These are phyloP conservation scores for Drosera capensis DNA, from an alignment of 148 eudicot genomes.

Conservation along the genomic window DNA sequence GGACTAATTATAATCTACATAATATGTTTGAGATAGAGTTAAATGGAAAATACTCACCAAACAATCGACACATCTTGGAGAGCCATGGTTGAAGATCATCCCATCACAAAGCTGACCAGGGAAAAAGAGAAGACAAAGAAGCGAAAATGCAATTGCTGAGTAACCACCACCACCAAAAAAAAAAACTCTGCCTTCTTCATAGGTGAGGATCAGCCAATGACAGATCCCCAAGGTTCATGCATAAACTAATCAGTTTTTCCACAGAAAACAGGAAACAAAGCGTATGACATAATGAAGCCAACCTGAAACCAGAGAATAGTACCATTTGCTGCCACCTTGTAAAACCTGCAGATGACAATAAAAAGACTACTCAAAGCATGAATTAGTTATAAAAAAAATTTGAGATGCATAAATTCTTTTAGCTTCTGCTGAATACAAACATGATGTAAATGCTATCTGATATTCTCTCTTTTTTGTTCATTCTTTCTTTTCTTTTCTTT, in stretches of 20 bases:
- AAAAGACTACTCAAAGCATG: too few relatives aligned
- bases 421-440: too few relatives aligned
- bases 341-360: constrained; percentile 42
- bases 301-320: constrained; percentile 99
- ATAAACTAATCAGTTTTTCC: neutral
- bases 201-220: neutral
- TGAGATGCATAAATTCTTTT: too few relatives aligned
- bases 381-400: too few relatives aligned
- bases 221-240: neutral
- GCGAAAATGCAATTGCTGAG: constrained; percentile 5
- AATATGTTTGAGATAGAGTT: too few relatives aligned
- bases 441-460: too few relatives aligned
- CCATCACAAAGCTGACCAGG: constrained; percentile 68
- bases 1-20: too few relatives aligned
- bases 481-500: too few relatives aligned
- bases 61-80: constrained; percentile 68
- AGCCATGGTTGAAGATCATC: constrained; percentile 86
- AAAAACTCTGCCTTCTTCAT: neutral
- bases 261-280: constrained; percentile 15
- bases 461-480: too few relatives aligned
- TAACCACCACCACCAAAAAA: neutral
- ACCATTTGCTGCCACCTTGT: constrained; percentile 67
- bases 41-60: constrained; percentile 32
- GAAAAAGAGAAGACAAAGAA: constrained; percentile 4
- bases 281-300: constrained; percentile 62